Base-by-base conservation (phyloP, 2,329 filamentous ascomycete species). In the Arthroderma sp. region DNA sequence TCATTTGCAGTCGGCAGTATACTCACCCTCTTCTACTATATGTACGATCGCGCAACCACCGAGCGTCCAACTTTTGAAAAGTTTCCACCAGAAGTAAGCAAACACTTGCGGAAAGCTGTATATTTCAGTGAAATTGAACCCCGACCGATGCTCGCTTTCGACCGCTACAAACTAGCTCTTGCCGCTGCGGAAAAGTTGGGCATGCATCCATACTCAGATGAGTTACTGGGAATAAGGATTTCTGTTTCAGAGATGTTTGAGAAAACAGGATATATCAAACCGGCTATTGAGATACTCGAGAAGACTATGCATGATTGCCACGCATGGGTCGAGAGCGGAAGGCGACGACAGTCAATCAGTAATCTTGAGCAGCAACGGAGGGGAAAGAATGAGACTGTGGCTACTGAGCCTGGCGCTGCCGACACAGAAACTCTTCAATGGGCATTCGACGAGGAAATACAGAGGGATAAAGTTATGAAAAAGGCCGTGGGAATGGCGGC, bases 151-250 rank as follows among this genome's bases (percentile, higher is more conserved):
- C 73, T 83, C 44, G 88, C 89, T 1, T 70, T 93, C 48, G 83
- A 86, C 53, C 86, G 86, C 62, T 96, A 94, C 62, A 80, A 80
- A 55, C 75, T 83, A 52, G 87, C 88, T 3, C 70, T 96, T 46
- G 71, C 80, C 50, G 73, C 82, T 42, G 86, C 86, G 46, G 69
- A 79, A 41, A 79, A 86, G 56, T 58, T 83, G 42, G 78, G 80
- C 0, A 77, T 98, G 68, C 86, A 96, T 58, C 86, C 85, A 0
- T 93, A 88, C 60, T 88, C 84, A 3, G 84, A 95, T 54, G 88
- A 95, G 60, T 81, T 95, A 31, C 73, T 95, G 53, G 91, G 91
- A 6, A 80, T 96, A 43, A 86, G 87, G 58, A 80, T 96, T 42
- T 80, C 88, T 59, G 72, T 94, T 6, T 80, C 86, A 1, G 73